phyloP scores from a whole-genome alignment of 306 rosid species.

The Potentilla sterilis region DNA sequence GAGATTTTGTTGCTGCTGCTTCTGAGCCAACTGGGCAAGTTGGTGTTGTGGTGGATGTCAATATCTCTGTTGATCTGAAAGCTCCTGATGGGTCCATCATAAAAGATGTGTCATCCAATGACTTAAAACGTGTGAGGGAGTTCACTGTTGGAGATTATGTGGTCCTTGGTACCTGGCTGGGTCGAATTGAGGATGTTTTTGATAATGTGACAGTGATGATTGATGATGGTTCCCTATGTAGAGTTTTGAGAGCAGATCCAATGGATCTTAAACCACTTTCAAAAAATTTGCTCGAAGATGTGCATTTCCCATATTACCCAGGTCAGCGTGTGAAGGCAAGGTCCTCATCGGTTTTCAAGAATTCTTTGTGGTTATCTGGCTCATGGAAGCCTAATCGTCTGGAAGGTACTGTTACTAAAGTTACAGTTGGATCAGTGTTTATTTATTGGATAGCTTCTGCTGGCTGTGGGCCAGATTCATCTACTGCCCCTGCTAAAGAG shows the following conservation, averaged over 20 bases:
- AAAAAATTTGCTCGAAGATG: slow-evolving; percentile 83
- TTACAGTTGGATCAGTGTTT: slow-evolving; percentile 88
- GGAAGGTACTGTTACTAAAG: slow-evolving; percentile 94
- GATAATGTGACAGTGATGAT: slow-evolving; percentile 93
- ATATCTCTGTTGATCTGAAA: slow-evolving; percentile 67
- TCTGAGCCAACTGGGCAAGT: slow-evolving; percentile 91
- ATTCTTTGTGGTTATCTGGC: slow-evolving; percentile 95
- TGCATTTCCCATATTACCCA: slow-evolving; percentile 92
- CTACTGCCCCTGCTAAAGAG: slow-evolving; percentile 90
- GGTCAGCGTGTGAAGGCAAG: slow-evolving; percentile 96
- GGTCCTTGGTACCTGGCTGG: slow-evolving; percentile 94
- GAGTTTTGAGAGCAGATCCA: slow-evolving; percentile 87
- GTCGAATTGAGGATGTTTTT: slow-evolving; percentile 90
- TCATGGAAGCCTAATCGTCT: slow-evolving; percentile 90
- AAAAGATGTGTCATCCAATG: slow-evolving; percentile 65
- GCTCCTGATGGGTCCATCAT: slow-evolving; percentile 65
- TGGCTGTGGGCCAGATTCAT: slow-evolving; percentile 92
- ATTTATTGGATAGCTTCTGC: slow-evolving; percentile 99
- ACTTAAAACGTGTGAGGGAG: slow-evolving; percentile 84
- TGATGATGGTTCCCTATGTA: slow-evolving; percentile 95
- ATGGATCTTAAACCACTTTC: slow-evolving; percentile 84
- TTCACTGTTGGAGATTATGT: slow-evolving; percentile 93
- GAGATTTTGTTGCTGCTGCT: slow-evolving; percentile 86
- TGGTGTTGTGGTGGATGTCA: slow-evolving; percentile 95
- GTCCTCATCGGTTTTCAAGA: slow-evolving; percentile 89